Evolutionary conservation across 2,329 filamentous ascomycete genomes (phyloP).

Genomic region (Fusarium sp.): DNA sequence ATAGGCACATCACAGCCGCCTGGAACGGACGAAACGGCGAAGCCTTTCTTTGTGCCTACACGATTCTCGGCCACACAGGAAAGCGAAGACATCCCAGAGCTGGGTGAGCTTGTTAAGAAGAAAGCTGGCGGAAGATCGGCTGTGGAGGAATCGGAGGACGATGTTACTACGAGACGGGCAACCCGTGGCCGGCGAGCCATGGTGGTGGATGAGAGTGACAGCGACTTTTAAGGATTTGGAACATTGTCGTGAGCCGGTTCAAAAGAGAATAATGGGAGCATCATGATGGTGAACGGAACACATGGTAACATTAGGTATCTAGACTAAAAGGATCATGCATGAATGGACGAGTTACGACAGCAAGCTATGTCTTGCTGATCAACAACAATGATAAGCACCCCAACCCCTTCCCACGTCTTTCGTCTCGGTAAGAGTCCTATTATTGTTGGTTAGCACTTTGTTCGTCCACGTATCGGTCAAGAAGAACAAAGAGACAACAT

Average conservation of each 20-base stretch:
- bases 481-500: conserved; percentile 26
- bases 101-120: conserved; percentile 45
- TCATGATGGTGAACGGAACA: conserved; percentile 16
- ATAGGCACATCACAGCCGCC: conserved; percentile 32
- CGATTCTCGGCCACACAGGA: conserved; percentile 55
- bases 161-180: conserved; percentile 27
- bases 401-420: background rate
- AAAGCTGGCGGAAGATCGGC: background rate
- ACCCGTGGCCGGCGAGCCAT: conserved; percentile 43
- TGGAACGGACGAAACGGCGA: conserved; percentile 29
- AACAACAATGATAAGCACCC: background rate
- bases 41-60: conserved; percentile 54
- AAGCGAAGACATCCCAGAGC: conserved; percentile 53
- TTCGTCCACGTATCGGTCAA: background rate
- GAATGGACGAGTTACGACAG: conserved; percentile 22
- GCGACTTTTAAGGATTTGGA: conserved; percentile 35
- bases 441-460: conserved; percentile 30
- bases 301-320: conserved; percentile 31
- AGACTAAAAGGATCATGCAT: conserved; percentile 30
- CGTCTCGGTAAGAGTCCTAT: conserved; percentile 17
- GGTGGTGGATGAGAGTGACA: conserved; percentile 49
- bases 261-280: conserved; percentile 1
- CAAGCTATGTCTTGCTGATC: background rate
- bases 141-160: conserved; percentile 32
- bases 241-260: conserved; percentile 2